Evolutionary conservation across 495 filamentous ascomycete species (phyloP).

Genomic region (Achaetomiella virescens): DNA sequence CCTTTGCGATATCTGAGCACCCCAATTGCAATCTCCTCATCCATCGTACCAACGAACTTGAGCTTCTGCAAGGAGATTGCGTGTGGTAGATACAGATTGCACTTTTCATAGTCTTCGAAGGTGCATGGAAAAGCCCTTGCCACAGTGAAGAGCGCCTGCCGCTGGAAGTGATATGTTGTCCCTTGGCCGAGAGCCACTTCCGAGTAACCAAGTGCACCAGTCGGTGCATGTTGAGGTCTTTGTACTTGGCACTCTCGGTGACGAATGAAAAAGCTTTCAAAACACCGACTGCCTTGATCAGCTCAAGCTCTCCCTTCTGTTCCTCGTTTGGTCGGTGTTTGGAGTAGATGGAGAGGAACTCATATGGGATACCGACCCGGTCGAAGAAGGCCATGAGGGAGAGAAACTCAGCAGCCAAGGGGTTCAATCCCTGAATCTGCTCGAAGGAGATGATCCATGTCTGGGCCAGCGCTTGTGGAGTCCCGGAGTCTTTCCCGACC

Average conservation of each 20-base stretch:
- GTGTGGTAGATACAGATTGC: constrained; percentile 36
- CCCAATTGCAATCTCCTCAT: constrained; percentile 12
- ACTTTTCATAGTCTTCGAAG: constrained; percentile 29
- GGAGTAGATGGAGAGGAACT: constrained; percentile 24
- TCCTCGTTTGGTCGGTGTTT: constrained; percentile 9
- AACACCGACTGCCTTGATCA: constrained; percentile 30
- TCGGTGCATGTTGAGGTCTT: constrained; percentile 34
- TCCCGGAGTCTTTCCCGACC: constrained; percentile 22
- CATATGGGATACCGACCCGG: constrained; percentile 35
- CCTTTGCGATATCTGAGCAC: background rate
- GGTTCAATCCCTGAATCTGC: constrained; percentile 30
- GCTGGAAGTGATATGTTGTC: constrained; percentile 22
- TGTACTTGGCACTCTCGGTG: constrained; percentile 5
- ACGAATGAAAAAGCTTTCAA: constrained; percentile 38
- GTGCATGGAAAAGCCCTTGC: constrained; percentile 26
- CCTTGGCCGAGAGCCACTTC: constrained; percentile 36
- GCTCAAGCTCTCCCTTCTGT: constrained; percentile 12
- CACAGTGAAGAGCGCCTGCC: constrained; percentile 27
- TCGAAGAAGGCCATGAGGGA: constrained; percentile 40
- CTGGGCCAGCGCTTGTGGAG: constrained; percentile 26
- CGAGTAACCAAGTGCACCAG: constrained; percentile 40
- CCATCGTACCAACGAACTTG: background rate
- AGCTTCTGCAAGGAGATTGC: constrained; percentile 22
- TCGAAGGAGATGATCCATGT: constrained; percentile 38
- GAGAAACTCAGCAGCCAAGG: constrained; percentile 37